Evolutionary conservation across 2,329 filamentous ascomycete genomes (phyloP), one percentile per base, ranked within the genome.

Genomic region (Colletotrichum eremochloae): DNA sequence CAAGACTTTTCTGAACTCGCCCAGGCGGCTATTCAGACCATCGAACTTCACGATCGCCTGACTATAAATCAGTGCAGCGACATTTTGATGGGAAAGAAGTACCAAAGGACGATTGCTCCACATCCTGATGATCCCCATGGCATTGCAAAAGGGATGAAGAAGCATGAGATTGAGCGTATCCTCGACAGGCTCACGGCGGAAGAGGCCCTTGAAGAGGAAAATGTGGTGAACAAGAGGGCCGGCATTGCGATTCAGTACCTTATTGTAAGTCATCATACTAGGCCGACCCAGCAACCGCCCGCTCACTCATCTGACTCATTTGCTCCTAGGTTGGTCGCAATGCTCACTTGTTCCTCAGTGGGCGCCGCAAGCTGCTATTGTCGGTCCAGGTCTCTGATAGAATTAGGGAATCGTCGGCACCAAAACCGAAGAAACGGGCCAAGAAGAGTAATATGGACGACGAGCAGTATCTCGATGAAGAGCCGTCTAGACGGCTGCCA

Each of bases 1-100:
- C 87, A 90, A 70, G 95, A 98, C 81, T 93, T 96, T 76, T 95
- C 94, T 15, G 83, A 91, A 20, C 90, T 93, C 77, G 96, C 95
- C 8, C 83, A 88, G 68, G 88, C 90, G 66, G 94, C 92, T 3
- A 86, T 98, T 62, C 84, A 85, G 38, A 87, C 97, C 63, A 91
- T 97, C 36, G 82, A 87, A 70, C 83, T 91, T 7, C 84, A 89
- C 76, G 78, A 84, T 2, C 82, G 89, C 46, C 88, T 97, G 63
- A 97, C 94, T 7, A 83, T 96, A 68, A 86, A 91, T 20, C 92
- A 97, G 78, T 95, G 94, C 79, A 90, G 94, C n/a, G 95, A 98
- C 77, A 88, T 97, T 46, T 89, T 98, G 75, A 88, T 92, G 74
- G 96, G 95, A 8, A 90, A 88, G 70, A 89, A 87, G 73, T 88